Conservation (phyloP, 257 asterid genomes). For the Voacanga thouarsii region DNA sequence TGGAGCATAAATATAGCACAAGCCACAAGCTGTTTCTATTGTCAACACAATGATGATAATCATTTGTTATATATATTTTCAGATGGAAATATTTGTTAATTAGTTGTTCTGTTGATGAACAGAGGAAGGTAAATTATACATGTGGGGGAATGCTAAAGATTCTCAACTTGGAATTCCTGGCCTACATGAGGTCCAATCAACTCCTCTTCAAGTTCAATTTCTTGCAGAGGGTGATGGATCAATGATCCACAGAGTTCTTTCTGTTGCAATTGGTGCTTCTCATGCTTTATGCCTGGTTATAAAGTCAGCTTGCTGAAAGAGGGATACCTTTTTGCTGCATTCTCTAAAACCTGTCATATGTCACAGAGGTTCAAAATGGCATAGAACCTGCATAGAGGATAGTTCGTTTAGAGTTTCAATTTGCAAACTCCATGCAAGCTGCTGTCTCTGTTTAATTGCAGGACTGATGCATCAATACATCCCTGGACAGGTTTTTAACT, state of each 20-base stretch:
- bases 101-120: slow-evolving; percentile 15
- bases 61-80: not conserved
- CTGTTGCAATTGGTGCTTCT: slow-evolving; percentile 84
- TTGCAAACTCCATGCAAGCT: not conserved
- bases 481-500: not conserved
- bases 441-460: not conserved
- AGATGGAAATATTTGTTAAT: not conserved
- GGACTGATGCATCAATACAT: not conserved
- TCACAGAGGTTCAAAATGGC: not conserved
- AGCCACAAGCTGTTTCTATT: not conserved
- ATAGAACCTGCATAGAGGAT: too few species aligned
- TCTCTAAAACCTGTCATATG: not conserved
- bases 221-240: slow-evolving; percentile 71
- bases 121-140: slow-evolving; percentile 81
- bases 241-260: slow-evolving; percentile 49
- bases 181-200: slow-evolving; percentile 60
- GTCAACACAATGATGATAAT: not conserved
- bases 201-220: slow-evolving; percentile 81
- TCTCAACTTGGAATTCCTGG: slow-evolving; percentile 89
- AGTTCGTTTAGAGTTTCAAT: not conserved
- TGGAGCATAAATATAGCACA: not conserved
- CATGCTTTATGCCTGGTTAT: slow-evolving; percentile 85
- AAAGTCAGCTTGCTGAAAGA: not conserved
- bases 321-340: not conserved
- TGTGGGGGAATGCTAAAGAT: slow-evolving; percentile 90